Percentiles rank a stretch among this genome's conserved stretches.
These are phyloP conservation scores for Pythium dissotocum DNA, from an alignment of 352 stramenopile genomes.

Conservation along the genomic window DNA sequence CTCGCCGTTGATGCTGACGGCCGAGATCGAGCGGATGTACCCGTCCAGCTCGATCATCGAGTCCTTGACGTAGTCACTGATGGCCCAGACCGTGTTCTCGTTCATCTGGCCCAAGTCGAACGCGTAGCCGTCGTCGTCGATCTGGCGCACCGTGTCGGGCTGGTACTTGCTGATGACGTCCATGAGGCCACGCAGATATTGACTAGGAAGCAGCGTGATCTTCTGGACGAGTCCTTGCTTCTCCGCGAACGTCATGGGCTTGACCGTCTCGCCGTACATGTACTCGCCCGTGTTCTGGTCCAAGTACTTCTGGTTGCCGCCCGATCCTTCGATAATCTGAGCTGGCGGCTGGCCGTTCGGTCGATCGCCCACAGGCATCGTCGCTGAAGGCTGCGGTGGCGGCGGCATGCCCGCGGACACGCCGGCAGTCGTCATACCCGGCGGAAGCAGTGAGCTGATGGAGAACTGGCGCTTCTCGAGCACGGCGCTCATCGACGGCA, in stretches of 20 bases:
- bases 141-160: conserved; percentile 80
- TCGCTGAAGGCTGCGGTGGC: conserved; percentile 8
- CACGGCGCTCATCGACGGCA: conserved; percentile 67
- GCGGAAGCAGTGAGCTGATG: conserved; percentile 68
- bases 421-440: conserved; percentile 27
- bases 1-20: conserved; percentile 35
- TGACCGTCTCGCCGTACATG: conserved; percentile 85
- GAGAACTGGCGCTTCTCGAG: conserved; percentile 82
- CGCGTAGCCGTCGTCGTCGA: conserved; percentile 87
- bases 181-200: conserved; percentile 84
- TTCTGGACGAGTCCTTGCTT: conserved; percentile 86
- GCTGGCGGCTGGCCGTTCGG: conserved; percentile 32
- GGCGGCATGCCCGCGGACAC: conserved; percentile 13
- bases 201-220: conserved; percentile 82
- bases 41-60: conserved; percentile 84
- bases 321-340: conserved; percentile 51
- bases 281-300: conserved; percentile 69
- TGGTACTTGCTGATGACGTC: conserved; percentile 90
- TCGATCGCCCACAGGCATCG: conserved; percentile 4
- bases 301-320: conserved; percentile 73
- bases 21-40: conserved; percentile 76
- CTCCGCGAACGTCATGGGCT: conserved; percentile 83
- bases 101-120: conserved; percentile 88
- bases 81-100: conserved; percentile 87
- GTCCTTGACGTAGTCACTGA: conserved; percentile 86